Percentiles rank a stretch among this genome's conserved stretches.
Conservation (phyloP, 495 filamentous ascomycete species). For the Xylaria grammica region DNA sequence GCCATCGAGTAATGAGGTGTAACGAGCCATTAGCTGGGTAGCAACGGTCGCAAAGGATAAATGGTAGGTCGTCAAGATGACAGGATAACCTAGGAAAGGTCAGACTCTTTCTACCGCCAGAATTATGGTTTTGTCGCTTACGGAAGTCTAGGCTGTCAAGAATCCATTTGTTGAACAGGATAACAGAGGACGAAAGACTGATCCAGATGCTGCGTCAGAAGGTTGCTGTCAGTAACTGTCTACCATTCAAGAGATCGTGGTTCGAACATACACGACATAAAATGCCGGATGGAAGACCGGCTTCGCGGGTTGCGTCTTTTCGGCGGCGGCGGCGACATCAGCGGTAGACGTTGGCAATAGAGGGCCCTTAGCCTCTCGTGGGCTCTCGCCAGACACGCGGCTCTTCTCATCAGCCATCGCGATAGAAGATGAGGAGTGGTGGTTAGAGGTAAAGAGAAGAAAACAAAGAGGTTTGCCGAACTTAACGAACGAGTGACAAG, state of each 20-base stretch:
- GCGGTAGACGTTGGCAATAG: constrained; percentile 80
- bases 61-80: constrained; percentile 94
- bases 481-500: constrained; percentile 36
- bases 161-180: constrained; percentile 99
- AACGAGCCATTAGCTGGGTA: constrained; percentile 87
- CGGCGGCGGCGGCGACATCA: constrained; percentile 60
- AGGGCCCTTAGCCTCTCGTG: constrained; percentile 62
- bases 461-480: constrained; percentile 13
- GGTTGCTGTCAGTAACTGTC: constrained; percentile 22
- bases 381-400: constrained; percentile 75
- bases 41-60: constrained; percentile 86
- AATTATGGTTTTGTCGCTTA: constrained; percentile 53
- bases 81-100: constrained; percentile 56
- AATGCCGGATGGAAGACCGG: constrained; percentile 77
- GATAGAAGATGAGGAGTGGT: constrained; percentile 40
- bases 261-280: constrained; percentile 79
- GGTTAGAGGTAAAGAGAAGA: constrained; percentile 21
- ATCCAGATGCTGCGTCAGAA: constrained; percentile 78
- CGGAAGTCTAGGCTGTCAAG: constrained; percentile 81
- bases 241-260: constrained; percentile 7
- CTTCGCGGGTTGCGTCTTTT: constrained; percentile 66
- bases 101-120: constrained; percentile 29
- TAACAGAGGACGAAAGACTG: constrained; percentile 85
- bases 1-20: constrained; percentile 83
- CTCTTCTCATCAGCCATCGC: constrained; percentile 73